Conservation (phyloP, 768 basidiomycete species). For the Paxillus rubicundulus region DNA sequence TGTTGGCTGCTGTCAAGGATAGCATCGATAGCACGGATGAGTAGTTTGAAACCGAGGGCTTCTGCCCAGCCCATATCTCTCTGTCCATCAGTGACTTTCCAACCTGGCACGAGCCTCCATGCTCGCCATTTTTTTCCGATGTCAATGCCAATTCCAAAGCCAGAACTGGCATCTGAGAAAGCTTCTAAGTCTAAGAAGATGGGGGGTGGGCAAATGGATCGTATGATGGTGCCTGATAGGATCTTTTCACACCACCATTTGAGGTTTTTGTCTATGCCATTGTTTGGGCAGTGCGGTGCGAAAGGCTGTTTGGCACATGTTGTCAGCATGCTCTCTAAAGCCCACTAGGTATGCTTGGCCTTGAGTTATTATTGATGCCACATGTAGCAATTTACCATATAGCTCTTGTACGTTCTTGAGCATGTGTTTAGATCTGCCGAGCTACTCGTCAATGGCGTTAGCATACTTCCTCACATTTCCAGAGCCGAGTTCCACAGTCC, state of each 20-base stretch:
- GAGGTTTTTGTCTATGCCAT: constrained; percentile 22
- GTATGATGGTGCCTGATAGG: background rate
- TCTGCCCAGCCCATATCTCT: constrained; percentile 19
- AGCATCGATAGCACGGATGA: background rate
- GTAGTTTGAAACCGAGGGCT: constrained; percentile 16
- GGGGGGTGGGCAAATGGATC: background rate
- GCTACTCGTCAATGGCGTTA: constrained; percentile 28
- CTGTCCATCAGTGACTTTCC: background rate
- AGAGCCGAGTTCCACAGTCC: too few relatives aligned
- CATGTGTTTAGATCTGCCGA: constrained; percentile 16
- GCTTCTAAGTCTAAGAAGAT: background rate
- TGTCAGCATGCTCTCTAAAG: constrained; percentile 37
- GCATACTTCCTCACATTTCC: constrained; percentile 31
- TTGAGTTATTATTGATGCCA: constrained; percentile 27
- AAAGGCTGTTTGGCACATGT: constrained; percentile 29
- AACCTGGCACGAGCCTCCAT: constrained; percentile 5
- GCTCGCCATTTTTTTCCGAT: background rate
- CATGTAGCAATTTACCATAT: constrained; percentile 41
- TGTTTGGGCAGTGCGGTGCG: constrained; percentile 19
- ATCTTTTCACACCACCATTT: constrained; percentile 31
- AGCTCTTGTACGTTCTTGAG: constrained; percentile 35
- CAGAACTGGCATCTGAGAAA: constrained; percentile 6
- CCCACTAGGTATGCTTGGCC: constrained; percentile 39
- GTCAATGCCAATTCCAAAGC: background rate
- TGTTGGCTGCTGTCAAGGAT: background rate